Base-by-base conservation (phyloP, 768 basidiomycete genomes). In the Phaeotremella fagi region DNA sequence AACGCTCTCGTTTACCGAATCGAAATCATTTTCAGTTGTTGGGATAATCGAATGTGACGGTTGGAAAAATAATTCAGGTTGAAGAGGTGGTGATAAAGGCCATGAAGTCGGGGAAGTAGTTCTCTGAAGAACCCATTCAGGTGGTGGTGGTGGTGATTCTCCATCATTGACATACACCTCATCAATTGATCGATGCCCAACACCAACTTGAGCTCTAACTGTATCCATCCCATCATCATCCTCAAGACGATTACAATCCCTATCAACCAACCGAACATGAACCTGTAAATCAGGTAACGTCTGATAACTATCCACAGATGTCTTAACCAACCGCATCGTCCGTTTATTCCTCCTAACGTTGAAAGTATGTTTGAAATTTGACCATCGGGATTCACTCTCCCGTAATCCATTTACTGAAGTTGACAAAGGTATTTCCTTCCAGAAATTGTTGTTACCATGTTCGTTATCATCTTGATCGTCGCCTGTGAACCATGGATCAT, bases 21-120 rank as follows among this genome's bases (percentile, higher is more conserved):
- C 45, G 28, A 28, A 22, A 28, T 54, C 52, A 27, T 45, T 54
- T 5, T 23, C 52, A 20, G 45, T 24, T 38, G 50, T 14, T 7
- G 14, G 24, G 42, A 27, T 26, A 31, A 1, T 28, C 20, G 33
- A 27, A 28, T 33, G n/a, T n/a, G 53, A 43, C 9, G 57, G 54
- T 18, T 61, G 60, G 46, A 68, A 68, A 54, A 68, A 68, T n/a
- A 68, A 47, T 26, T 63, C 55, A 16, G 66, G 66, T 25, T 68
- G 57, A 26, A 63, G 25, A 1, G 66, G 66, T 3, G 63, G 63
- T 15, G 55, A 58, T 1, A 68, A 49, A 6, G 60, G 54, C 9
- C 46, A 46, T 2, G 64, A 46, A 25, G 63, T 54, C 6, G 57
- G 61, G 14, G 66, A 65, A 11, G 52, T 50, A 2, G 63, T 57